A percentile compares a stretch with the other conserved stretches of the same genome.
Evolutionary conservation across 805 yeast genomes (phyloP).

Genomic region (Yamadazyma paraphyllophila): DNA sequence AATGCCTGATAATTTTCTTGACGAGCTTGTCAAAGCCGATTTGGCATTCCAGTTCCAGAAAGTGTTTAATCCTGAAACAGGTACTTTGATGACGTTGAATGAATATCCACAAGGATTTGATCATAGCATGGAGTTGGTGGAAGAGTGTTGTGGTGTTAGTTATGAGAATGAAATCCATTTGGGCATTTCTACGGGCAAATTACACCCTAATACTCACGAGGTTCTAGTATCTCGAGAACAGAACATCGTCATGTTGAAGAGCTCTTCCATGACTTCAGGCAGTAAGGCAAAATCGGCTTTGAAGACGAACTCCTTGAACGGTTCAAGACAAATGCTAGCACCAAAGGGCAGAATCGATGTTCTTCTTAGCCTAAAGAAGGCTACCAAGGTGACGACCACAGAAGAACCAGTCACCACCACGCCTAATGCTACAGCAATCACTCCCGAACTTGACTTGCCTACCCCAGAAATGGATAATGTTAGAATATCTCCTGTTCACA

Average conservation of each 20-base stretch:
- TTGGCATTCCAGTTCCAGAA: slow-evolving; percentile 82
- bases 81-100: slow-evolving; percentile 55
- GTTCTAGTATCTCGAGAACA: slow-evolving; percentile 49
- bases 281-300: not conserved
- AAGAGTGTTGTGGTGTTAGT: slow-evolving; percentile 46
- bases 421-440: not conserved
- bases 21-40: slow-evolving; percentile 64
- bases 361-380: slow-evolving; percentile 7
- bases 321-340: not conserved
- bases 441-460: not conserved
- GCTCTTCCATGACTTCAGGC: slow-evolving; percentile 15
- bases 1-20: slow-evolving; percentile 56
- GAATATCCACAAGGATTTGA: slow-evolving; percentile 47
- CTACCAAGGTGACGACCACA: slow-evolving; percentile 1
- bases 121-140: slow-evolving; percentile 41
- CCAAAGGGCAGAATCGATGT: slow-evolving; percentile 11
- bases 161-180: slow-evolving; percentile 45
- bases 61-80: slow-evolving; percentile 67
- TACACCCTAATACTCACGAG: slow-evolving; percentile 62
- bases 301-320: not conserved
- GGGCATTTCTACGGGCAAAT: slow-evolving; percentile 59
- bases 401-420: not conserved
- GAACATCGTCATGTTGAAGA: slow-evolving; percentile 21
- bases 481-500: slow-evolving; percentile 16
- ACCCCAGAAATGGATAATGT: not conserved